Percentiles rank a stretch among this genome's conserved stretches.
These are phyloP conservation scores for Nigrospora osmanthi DNA, from an alignment of 2,329 filamentous ascomycete species.

Conservation along the genomic window DNA sequence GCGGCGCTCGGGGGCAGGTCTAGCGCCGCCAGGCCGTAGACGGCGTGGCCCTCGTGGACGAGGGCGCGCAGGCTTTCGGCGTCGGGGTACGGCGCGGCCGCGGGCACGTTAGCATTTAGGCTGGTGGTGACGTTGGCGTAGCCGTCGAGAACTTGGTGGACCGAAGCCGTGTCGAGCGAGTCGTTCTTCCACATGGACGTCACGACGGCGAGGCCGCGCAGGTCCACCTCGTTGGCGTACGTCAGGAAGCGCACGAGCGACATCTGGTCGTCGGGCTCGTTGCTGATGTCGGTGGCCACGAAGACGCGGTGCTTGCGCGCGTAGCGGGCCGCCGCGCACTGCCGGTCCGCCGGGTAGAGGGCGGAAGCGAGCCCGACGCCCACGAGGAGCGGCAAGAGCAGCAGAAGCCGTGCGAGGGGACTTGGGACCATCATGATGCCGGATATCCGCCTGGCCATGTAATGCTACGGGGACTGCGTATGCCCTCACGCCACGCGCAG, in stretches of 20 bases:
- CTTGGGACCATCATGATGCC: not conserved
- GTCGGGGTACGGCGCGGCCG: constrained; percentile 25
- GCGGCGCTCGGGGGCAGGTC: constrained; percentile 27
- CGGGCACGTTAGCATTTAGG: constrained; percentile 32
- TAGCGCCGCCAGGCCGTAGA: constrained; percentile 14
- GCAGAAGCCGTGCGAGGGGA: not conserved
- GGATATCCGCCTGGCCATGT: not conserved
- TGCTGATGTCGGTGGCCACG: constrained; percentile 26
- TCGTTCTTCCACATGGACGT: constrained; percentile 28
- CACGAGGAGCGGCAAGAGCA: not conserved
- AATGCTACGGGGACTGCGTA: not conserved
- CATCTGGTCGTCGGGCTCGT: constrained; percentile 27
- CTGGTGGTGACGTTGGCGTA: constrained; percentile 28
- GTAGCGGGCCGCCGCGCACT: constrained; percentile 2
- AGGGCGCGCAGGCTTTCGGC: constrained; percentile 18
- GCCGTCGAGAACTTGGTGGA: constrained; percentile 24
- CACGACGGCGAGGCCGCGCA: constrained; percentile 23
- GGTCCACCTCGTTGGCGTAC: constrained; percentile 28
- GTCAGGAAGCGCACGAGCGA: constrained; percentile 25
- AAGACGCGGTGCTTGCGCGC: constrained; percentile 17
- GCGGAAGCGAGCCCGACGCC: not conserved
- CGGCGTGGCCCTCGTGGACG: constrained; percentile 22
- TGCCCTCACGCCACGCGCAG: not conserved
- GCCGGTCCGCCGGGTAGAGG: not conserved
- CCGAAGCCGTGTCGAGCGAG: constrained; percentile 21